Percentiles rank a stretch among this genome's conserved stretches.
Conservation (phyloP, 257 asterid species). For the Parsonsia alboflavescens region DNA sequence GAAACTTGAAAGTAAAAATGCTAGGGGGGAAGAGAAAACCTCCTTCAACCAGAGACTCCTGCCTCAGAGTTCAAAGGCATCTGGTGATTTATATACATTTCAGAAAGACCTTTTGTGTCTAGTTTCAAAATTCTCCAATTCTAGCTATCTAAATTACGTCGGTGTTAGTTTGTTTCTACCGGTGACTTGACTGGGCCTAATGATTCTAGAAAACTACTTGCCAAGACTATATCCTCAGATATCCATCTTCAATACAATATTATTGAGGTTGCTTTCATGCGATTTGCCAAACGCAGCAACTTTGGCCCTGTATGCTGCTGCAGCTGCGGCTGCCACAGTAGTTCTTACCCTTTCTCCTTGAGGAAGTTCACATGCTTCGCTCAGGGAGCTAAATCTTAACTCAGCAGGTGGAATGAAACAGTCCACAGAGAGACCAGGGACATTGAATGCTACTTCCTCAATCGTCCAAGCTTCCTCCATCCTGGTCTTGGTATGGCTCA, state of each 20-base stretch:
- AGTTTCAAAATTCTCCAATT: slow-evolving; percentile 27
- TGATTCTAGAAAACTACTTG: slow-evolving; percentile 5
- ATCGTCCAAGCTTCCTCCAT: slow-evolving; percentile 77
- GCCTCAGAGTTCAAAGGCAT: slow-evolving; percentile 24
- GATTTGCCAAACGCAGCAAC: slow-evolving; percentile 43
- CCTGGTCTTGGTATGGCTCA: slow-evolving; percentile 72
- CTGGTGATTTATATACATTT: slow-evolving; percentile 39
- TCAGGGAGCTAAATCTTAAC: slow-evolving; percentile 39
- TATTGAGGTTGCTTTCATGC: slow-evolving; percentile 23
- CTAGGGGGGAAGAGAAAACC: background rate
- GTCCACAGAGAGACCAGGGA: slow-evolving; percentile 58
- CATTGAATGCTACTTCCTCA: slow-evolving; percentile 68
- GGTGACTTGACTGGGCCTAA: slow-evolving; percentile 25
- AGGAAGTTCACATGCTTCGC: slow-evolving; percentile 50
- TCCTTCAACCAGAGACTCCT: slow-evolving; percentile 24
- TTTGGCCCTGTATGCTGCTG: slow-evolving; percentile 47
- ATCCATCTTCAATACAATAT: slow-evolving; percentile 41
- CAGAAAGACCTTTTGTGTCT: slow-evolving; percentile 25
- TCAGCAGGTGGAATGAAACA: slow-evolving; percentile 77
- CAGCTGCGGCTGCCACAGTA: slow-evolving; percentile 34
- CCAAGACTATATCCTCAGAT: slow-evolving; percentile 12
- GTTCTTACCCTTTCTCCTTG: slow-evolving; percentile 43
- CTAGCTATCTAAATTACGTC: slow-evolving; percentile 28
- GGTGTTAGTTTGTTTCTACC: slow-evolving; percentile 34
- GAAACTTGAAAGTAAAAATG: background rate